A percentile compares a stretch with the other conserved stretches of the same genome.
phyloP scores from a whole-genome alignment of 2,329 filamentous ascomycete species.

The Phialophora verrucosa region DNA sequence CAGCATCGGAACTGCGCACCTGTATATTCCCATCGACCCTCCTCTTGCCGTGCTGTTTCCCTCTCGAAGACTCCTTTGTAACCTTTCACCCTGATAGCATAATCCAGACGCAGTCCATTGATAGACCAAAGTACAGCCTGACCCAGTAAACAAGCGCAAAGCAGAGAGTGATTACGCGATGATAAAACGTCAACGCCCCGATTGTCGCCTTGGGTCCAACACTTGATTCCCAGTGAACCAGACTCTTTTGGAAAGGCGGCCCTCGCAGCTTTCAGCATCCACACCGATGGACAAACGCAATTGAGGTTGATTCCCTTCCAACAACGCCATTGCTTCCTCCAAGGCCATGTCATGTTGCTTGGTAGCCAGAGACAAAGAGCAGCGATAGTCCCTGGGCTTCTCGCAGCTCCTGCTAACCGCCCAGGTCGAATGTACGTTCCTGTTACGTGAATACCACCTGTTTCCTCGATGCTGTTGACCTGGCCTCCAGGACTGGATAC shows the following conservation, averaged over 20 bases:
- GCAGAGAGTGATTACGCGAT: slow-evolving; percentile 18
- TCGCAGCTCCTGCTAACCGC: background rate
- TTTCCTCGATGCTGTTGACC: background rate
- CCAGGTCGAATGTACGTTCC: background rate
- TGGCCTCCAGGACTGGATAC: background rate
- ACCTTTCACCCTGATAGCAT: background rate
- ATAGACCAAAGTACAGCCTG: background rate
- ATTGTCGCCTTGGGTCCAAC: background rate
- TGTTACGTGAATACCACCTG: background rate
- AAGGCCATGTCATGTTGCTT: background rate
- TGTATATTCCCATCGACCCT: slow-evolving; percentile 11
- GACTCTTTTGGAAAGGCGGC: slow-evolving; percentile 5
- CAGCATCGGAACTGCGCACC: background rate
- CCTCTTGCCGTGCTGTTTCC: slow-evolving; percentile 13
- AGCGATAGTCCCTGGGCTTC: background rate
- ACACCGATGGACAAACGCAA: background rate
- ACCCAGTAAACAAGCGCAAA: slow-evolving; percentile 4
- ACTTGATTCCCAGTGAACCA: background rate
- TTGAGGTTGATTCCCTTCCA: background rate
- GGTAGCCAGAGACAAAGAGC: background rate
- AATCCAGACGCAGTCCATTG: background rate
- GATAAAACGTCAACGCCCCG: slow-evolving; percentile 4
- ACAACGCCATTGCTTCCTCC: slow-evolving; percentile 6
- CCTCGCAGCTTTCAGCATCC: slow-evolving; percentile 4
- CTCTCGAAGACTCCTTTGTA: slow-evolving; percentile 3